A percentile compares a stretch with the other conserved stretches of the same genome.
phyloP scores from a whole-genome alignment of 2,329 filamentous ascomycete genomes.

The Biscogniauxia marginata region DNA sequence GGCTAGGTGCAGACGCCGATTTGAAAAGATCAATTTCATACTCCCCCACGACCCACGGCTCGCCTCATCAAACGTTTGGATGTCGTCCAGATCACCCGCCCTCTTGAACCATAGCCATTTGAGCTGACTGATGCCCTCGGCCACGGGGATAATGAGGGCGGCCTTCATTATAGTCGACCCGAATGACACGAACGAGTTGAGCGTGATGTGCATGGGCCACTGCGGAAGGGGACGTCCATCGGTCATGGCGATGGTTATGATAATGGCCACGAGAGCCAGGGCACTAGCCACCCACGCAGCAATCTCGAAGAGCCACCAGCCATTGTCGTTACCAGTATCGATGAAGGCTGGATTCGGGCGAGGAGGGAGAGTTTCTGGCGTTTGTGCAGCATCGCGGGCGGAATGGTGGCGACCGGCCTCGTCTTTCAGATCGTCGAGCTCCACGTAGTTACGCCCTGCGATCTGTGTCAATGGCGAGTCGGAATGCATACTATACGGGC shows the following conservation, averaged over 20 bases:
- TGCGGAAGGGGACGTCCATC: constrained; percentile 6
- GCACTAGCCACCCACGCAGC: constrained; percentile 8
- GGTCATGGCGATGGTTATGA: constrained; percentile 8
- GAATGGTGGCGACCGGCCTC: background rate
- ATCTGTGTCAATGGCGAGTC: background rate
- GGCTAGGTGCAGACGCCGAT: constrained; percentile 8
- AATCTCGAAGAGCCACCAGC: constrained; percentile 11
- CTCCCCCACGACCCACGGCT: constrained; percentile 17
- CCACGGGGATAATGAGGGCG: constrained; percentile 9
- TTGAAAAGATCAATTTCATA: constrained; percentile 10
- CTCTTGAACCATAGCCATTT: constrained; percentile 16
- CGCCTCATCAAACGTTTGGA: constrained; percentile 18
- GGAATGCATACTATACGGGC: background rate
- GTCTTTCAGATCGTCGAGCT: constrained; percentile 4
- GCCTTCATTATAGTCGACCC: constrained; percentile 17
- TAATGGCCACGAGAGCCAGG: constrained; percentile 7
- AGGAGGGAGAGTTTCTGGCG: background rate
- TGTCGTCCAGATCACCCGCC: constrained; percentile 10
- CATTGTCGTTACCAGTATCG: background rate
- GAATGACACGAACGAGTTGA: constrained; percentile 18
- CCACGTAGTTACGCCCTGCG: constrained; percentile 3
- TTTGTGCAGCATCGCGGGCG: background rate
- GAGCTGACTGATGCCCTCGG: constrained; percentile 16
- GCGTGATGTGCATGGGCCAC: constrained; percentile 15
- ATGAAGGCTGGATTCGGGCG: background rate